Evolutionary conservation across 2,329 filamentous ascomycete genomes (phyloP).

Genomic region (Venturia carpophila): DNA sequence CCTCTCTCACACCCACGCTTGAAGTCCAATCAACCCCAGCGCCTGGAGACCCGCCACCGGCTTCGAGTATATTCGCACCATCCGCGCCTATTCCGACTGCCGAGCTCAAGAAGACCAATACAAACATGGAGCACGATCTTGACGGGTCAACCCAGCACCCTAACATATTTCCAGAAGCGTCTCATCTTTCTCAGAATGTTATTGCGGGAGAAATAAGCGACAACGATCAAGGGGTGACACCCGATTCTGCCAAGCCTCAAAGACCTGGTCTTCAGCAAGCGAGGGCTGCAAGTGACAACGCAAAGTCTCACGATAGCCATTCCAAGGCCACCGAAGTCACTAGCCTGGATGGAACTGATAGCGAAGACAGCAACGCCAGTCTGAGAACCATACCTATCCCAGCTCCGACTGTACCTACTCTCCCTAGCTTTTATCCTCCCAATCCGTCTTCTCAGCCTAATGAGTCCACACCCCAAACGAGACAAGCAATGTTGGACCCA

Average conservation of each 20-base stretch:
- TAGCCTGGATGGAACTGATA: neutral
- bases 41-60: neutral
- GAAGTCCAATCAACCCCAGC: neutral
- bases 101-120: neutral
- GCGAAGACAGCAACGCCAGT: neutral
- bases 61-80: neutral
- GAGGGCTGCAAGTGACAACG: neutral
- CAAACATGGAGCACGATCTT: neutral
- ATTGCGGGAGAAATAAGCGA: neutral
- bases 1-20: neutral
- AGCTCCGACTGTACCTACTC: neutral
- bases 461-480: neutral
- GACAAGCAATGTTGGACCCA: neutral
- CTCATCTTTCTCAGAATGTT: neutral
- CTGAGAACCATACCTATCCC: neutral
- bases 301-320: neutral
- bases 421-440: neutral
- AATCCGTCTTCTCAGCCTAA: neutral
- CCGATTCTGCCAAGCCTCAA: neutral
- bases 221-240: neutral
- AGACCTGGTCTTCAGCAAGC: neutral
- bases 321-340: neutral
- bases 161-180: neutral
- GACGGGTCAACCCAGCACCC: neutral
- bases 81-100: neutral